phyloP scores from a whole-genome alignment of 1,284 basidiomycete species.

The Rhodotorula mucilaginosa region DNA sequence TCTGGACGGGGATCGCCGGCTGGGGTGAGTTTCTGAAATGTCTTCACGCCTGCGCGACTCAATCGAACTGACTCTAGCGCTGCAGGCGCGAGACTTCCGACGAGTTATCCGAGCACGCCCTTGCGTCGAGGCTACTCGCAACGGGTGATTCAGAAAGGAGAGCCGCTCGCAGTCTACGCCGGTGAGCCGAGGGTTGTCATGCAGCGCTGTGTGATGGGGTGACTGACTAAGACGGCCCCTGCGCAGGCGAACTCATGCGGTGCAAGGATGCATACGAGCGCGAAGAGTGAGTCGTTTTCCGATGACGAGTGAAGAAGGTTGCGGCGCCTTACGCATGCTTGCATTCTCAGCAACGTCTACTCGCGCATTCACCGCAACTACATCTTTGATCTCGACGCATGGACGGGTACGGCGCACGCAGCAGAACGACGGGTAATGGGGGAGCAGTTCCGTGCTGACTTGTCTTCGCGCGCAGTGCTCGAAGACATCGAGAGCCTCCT shows the following conservation, averaged over 20 bases:
- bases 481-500: conserved; percentile 15
- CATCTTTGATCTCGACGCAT: conserved; percentile 23
- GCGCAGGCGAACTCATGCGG: conserved; percentile 19
- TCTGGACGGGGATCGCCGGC: conserved; percentile 12
- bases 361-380: conserved; percentile 8
- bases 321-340: too few species aligned
- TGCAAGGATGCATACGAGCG: background rate
- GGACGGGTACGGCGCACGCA: conserved; percentile 4
- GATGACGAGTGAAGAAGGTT: too few species aligned
- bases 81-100: conserved; percentile 24
- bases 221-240: background rate
- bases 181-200: background rate
- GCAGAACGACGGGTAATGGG: too few species aligned
- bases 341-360: background rate
- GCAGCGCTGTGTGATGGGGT: too few species aligned
- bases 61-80: background rate
- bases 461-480: conserved; percentile 6
- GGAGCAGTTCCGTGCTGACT: too few species aligned
- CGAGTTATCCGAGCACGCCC: background rate
- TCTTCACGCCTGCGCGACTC: too few species aligned
- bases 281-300: conserved; percentile 1
- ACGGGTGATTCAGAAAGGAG: conserved; percentile 9
- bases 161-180: conserved; percentile 28
- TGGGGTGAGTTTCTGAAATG: conserved; percentile 19
- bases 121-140: background rate